These are phyloP conservation scores for Ciborinia camelliae DNA, from an alignment of 2,329 filamentous ascomycete species.

Conservation along the genomic window DNA sequence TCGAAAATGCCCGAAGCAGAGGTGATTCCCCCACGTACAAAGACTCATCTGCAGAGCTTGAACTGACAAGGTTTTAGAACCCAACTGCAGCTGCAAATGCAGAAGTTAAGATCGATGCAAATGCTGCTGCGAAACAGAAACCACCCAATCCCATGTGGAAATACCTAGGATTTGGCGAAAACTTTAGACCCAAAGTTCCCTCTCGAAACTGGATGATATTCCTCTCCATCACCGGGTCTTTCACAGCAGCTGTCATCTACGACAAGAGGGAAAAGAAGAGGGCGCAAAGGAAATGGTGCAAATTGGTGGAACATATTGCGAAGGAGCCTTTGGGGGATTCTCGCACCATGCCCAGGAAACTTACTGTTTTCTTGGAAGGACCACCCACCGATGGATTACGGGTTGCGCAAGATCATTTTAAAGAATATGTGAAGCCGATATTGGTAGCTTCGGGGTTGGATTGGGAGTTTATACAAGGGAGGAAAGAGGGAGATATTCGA, in stretches of 20 bases:
- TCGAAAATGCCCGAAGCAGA: conserved; percentile 25
- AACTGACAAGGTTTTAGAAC: conserved; percentile 24
- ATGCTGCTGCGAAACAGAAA: conserved; percentile 44
- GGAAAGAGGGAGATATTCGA: conserved; percentile 87
- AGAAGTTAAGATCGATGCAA: conserved; percentile 37
- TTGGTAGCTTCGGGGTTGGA: conserved; percentile 86
- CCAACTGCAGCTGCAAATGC: conserved; percentile 38
- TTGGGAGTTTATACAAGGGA: conserved; percentile 92
- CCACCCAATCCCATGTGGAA: conserved; percentile 68
- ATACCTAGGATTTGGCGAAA: conserved; percentile 76
- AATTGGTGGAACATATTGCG: conserved; percentile 78
- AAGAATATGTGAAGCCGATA: conserved; percentile 92
- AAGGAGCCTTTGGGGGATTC: conserved; percentile 66
- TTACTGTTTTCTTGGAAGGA: conserved; percentile 81
- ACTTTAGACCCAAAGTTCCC: conserved; percentile 77
- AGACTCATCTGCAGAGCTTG: neutral
- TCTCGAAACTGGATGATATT: conserved; percentile 99
- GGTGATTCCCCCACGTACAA: conserved; percentile 16
- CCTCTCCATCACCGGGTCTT: conserved; percentile 71
- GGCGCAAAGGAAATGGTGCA: conserved; percentile 81
- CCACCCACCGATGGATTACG: conserved; percentile 85
- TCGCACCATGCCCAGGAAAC: conserved; percentile 72
- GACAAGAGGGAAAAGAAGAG: conserved; percentile 87
- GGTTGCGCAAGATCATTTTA: conserved; percentile 87
- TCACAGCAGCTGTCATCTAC: conserved; percentile 80